Percentiles rank a stretch among this genome's conserved stretches.
Conservation (phyloP, 345 rosid species). For the Firmiana major region DNA sequence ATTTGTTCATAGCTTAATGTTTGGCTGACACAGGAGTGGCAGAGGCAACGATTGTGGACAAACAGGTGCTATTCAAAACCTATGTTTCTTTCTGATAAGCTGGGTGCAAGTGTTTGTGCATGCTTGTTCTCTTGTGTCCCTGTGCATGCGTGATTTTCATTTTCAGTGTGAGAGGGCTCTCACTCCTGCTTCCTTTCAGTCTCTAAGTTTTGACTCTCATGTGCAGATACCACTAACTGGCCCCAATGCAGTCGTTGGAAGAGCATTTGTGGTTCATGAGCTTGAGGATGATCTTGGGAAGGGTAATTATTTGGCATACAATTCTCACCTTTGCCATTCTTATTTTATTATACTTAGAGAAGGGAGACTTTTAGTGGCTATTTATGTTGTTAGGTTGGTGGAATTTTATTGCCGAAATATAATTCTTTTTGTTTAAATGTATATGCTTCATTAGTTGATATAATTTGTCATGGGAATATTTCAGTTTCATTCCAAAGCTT, state of each 20-base stretch:
- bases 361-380: not conserved
- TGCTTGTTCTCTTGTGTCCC: not conserved
- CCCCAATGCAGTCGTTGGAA: constrained; percentile 71
- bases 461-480: not conserved
- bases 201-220: constrained; percentile 13
- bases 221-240: constrained; percentile 76
- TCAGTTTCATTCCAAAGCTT: not conserved
- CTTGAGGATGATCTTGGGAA: constrained; percentile 97
- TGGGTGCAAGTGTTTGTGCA: not conserved
- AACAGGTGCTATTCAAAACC: constrained; percentile 45
- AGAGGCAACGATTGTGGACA: constrained; percentile 80
- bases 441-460: not conserved
- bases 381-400: not conserved
- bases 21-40: constrained; percentile 57
- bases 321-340: not conserved
- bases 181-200: not conserved
- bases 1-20: constrained; percentile 1
- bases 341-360: not conserved
- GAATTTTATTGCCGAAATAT: not conserved
- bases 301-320: constrained; percentile 37
- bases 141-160: not conserved
- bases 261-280: constrained; percentile 96
- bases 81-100: not conserved
- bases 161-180: not conserved
- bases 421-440: not conserved